These are phyloP conservation scores for Pseudoturritis turrita DNA, from an alignment of 345 rosid species.

Conservation along the genomic window DNA sequence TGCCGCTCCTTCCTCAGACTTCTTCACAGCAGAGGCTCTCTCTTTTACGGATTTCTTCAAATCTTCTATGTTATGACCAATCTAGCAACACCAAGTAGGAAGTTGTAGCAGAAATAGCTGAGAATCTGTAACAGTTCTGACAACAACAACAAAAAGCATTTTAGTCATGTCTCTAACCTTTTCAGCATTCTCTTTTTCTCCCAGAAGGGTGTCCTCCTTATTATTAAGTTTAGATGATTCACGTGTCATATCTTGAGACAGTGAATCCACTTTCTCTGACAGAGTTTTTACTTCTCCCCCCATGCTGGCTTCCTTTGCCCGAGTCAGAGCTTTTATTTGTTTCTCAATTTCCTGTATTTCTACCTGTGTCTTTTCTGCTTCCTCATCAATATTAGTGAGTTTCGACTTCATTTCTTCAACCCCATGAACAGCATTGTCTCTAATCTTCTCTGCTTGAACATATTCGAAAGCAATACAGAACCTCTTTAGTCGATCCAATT, in stretches of 20 bases:
- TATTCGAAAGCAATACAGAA: slow-evolving; percentile 21
- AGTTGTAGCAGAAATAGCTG: slow-evolving; percentile 11
- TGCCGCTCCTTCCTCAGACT: slow-evolving; percentile 82
- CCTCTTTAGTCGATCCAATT: background rate
- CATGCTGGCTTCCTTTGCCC: slow-evolving; percentile 86
- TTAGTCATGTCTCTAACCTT: slow-evolving; percentile 46
- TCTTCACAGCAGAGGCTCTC: slow-evolving; percentile 63
- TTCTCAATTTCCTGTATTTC: slow-evolving; percentile 66
- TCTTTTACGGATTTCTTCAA: slow-evolving; percentile 68
- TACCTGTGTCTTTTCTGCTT: slow-evolving; percentile 35
- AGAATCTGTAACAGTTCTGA: background rate
- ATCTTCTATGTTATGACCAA: slow-evolving; percentile 66
- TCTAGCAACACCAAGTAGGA: slow-evolving; percentile 40
- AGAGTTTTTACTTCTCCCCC: slow-evolving; percentile 76
- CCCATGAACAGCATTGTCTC: background rate
- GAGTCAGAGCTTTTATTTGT: slow-evolving; percentile 51
- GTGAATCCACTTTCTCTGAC: slow-evolving; percentile 70
- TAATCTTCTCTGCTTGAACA: slow-evolving; percentile 18
- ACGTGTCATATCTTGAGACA: slow-evolving; percentile 66
- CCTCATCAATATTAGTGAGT: slow-evolving; percentile 51
- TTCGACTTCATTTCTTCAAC: slow-evolving; percentile 42
- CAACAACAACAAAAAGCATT: background rate
- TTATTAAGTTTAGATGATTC: slow-evolving; percentile 69
- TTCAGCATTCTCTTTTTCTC: slow-evolving; percentile 69
- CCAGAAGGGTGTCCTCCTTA: slow-evolving; percentile 68